Evolutionary conservation across 1,139 yeast species (phyloP).

Genomic region (Debaryomyces robertsiae): DNA sequence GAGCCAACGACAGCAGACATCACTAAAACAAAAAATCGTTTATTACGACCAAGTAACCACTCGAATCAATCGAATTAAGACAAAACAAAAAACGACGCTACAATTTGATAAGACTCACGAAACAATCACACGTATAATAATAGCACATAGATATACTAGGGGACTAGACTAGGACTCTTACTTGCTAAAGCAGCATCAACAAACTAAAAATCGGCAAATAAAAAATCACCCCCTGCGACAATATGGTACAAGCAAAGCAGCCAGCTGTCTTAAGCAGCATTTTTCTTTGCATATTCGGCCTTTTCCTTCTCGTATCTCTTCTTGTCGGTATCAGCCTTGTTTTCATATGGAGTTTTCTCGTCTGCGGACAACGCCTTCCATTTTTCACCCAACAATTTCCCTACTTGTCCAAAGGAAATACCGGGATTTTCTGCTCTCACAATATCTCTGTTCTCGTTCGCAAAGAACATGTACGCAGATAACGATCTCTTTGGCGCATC

Average conservation of each 20-base stretch:
- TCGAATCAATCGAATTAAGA: too few relatives aligned
- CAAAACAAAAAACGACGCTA: too few relatives aligned
- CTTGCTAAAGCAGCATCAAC: constrained; percentile 2
- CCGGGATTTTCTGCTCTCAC: constrained; percentile 96
- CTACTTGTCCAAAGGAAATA: constrained; percentile 88
- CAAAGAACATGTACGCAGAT: constrained; percentile 98
- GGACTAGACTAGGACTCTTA: not conserved
- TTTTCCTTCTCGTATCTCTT: constrained; percentile 96
- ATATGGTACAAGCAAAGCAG: constrained; percentile 11
- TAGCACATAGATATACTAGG: constrained; percentile 8
- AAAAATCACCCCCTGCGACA: constrained; percentile 3
- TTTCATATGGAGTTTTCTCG: constrained; percentile 86
- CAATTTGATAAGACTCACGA: too few relatives aligned
- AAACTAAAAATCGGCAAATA: not conserved
- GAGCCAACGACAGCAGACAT: too few relatives aligned
- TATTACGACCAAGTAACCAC: too few relatives aligned
- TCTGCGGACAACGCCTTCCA: constrained; percentile 89
- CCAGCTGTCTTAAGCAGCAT: constrained; percentile 12
- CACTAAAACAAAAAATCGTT: too few relatives aligned
- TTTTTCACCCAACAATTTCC: constrained; percentile 88
- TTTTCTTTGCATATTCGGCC: constrained; percentile 74
- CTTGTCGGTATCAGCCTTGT: constrained; percentile 93
- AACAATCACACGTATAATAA: constrained; percentile 8
- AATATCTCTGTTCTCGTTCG: constrained; percentile 93
- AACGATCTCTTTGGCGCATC: constrained; percentile 98